phyloP scores from a whole-genome alignment of 2,329 filamentous ascomycete species.

The Cadophora luteo-olivacea region DNA sequence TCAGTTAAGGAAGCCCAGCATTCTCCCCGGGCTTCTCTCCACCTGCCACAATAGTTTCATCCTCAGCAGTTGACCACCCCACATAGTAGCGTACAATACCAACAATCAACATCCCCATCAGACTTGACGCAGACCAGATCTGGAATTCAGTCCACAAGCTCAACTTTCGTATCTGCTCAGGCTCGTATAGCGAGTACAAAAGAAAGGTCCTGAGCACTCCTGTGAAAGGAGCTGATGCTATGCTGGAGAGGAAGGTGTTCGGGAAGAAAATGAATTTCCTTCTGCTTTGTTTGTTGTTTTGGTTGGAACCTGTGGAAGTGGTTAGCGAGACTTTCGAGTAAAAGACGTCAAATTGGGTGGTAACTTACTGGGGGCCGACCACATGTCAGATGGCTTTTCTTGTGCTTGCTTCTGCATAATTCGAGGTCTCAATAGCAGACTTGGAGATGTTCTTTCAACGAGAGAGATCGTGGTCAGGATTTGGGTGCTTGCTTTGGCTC shows the following conservation, averaged over 20 bases:
- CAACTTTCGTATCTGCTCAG: neutral
- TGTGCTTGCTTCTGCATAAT: no score
- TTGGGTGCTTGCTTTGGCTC: no score
- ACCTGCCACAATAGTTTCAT: neutral
- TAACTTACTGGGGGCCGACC: no score
- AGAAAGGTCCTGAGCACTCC: neutral
- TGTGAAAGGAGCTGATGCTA: neutral
- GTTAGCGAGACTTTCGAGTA: neutral
- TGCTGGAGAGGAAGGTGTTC: neutral
- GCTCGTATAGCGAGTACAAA: neutral
- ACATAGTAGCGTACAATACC: neutral
- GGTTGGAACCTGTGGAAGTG: neutral
- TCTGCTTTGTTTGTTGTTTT: neutral
- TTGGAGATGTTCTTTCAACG: no score
- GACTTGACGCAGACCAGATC: neutral
- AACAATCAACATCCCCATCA: neutral
- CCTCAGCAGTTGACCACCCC: no score
- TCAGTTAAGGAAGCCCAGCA: neutral
- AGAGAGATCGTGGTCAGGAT: no score
- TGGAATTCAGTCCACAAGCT: neutral
- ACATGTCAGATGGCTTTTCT: no score
- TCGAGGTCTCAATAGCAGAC: no score
- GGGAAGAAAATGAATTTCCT: constrained; percentile 1
- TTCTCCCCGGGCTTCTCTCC: neutral
- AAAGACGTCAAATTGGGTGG: no score